Evolutionary conservation across 306 rosid genomes (phyloP).

Genomic region (Cicer pinnatifidum): DNA sequence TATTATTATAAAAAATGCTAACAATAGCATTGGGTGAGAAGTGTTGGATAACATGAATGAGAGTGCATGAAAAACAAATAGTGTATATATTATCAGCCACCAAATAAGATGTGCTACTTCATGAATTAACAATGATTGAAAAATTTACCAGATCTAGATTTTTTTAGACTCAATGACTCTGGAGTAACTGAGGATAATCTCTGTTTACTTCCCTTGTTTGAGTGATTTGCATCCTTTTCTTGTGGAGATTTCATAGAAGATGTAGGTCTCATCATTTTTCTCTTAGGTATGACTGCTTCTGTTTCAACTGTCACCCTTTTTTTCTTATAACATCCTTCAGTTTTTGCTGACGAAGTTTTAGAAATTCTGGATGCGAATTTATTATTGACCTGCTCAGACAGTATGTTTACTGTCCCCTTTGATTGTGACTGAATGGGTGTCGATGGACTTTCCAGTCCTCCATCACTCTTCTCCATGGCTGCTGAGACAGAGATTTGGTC

Average conservation of each 20-base stretch:
- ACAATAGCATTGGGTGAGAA: slow-evolving; percentile 18
- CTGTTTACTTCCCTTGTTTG: slow-evolving; percentile 10
- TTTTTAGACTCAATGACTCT: slow-evolving; percentile 48
- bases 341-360: slow-evolving; percentile 20
- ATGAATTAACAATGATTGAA: not conserved
- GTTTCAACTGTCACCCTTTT: slow-evolving; percentile 13
- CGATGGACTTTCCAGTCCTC: slow-evolving; percentile 34
- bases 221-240: slow-evolving; percentile 29
- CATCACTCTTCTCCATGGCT: slow-evolving; percentile 36
- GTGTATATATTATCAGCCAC: slow-evolving; percentile 5
- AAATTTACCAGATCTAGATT: slow-evolving; percentile 72
- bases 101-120: not conserved
- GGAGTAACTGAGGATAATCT: slow-evolving; percentile 47
- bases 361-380: slow-evolving; percentile 39
- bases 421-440: slow-evolving; percentile 45
- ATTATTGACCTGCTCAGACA: slow-evolving; percentile 22
- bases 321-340: slow-evolving; percentile 34
- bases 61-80: slow-evolving; percentile 2
- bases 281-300: slow-evolving; percentile 3
- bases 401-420: slow-evolving; percentile 22
- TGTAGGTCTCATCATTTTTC: slow-evolving; percentile 14
- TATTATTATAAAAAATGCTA: not conserved
- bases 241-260: slow-evolving; percentile 31
- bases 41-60: slow-evolving; percentile 17
- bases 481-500: slow-evolving; percentile 34